A percentile compares a stretch with the other conserved stretches of the same genome.
Conservation (phyloP, 768 basidiomycete genomes). For the Termitomyces sp. region DNA sequence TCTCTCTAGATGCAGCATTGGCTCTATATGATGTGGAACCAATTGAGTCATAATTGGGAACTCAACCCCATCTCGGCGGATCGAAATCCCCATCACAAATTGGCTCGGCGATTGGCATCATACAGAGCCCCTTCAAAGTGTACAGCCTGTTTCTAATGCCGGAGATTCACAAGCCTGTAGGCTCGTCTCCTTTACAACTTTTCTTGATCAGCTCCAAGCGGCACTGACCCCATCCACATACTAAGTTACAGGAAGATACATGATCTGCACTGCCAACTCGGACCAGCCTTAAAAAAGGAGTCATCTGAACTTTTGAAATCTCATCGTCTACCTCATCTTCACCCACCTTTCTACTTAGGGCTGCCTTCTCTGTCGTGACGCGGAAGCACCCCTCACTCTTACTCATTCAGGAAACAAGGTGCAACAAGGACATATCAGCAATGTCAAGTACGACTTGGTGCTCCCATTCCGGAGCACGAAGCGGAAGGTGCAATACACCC, state of each 20-base stretch:
- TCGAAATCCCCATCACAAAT: conserved; percentile 3
- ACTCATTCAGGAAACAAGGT: conserved; percentile 29
- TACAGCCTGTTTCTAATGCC: conserved; percentile 26
- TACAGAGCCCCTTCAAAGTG: conserved; percentile 2
- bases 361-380: conserved; percentile 21
- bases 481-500: conserved; percentile 26
- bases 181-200: conserved; percentile 19
- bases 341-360: conserved; percentile 14
- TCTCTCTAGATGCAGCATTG: background rate
- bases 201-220: conserved; percentile 16
- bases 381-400: conserved; percentile 27
- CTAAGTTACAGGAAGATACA: conserved; percentile 14
- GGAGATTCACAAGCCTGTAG: conserved; percentile 14
- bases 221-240: conserved; percentile 20
- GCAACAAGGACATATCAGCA: conserved; percentile 26
- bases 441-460: conserved; percentile 34
- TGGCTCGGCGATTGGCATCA: conserved; percentile 10
- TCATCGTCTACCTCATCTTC: conserved; percentile 31
- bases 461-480: conserved; percentile 21
- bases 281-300: conserved; percentile 37
- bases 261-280: conserved; percentile 39
- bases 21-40: background rate
- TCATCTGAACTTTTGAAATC: conserved; percentile 24
- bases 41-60: background rate
- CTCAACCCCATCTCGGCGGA: conserved; percentile 5